Evolutionary conservation across 257 asterid species (phyloP), one percentile per base, ranked within the genome.

Genomic region (Galeopsis tetrahit): DNA sequence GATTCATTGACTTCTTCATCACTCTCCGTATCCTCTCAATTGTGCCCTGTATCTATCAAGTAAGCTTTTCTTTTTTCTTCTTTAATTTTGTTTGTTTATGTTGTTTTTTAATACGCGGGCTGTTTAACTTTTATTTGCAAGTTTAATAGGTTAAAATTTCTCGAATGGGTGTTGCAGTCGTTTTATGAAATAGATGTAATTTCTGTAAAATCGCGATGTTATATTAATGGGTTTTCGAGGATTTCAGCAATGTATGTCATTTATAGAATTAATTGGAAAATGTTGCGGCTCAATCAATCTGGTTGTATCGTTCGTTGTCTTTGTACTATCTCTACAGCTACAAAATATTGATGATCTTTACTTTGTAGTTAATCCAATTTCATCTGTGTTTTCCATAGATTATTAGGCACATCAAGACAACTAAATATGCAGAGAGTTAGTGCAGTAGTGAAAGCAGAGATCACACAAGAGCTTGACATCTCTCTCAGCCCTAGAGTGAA

Each of bases 401-500:
- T 80, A 61, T 65, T 59, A 32, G 79, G 40, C 11, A 34, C 85
- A 55, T 74, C 75, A 56, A 70, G 77, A 28, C 76, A 77, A 39
- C 48, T 64, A 4, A 74, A 69, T 72, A 73, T 78, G 21, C 70
- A 21, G 72, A 82, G 79, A 72, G 69, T 70, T 62, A 66, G 78
- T 63, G 69, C 83, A 15, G 85, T 78, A 63, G 83, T 82, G 72
- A 87, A 77, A 75, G 79, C 81, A 63, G 82, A 78, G n/a, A n/a
- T n/a, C n/a, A n/a, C n/a, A n/a, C n/a, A n/a, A 83, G 91, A 87
- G 62, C 84, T 93, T 66, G 98, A 94, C 81, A 75, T 82, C 44
- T 79, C 95, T 36, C 81, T 94, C 40, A 91, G 97, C 78, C 96
- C 96, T 1, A 70, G 97, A 79, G 97, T 94, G 4, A 94, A 91